Conservation (phyloP, 352 stramenopile species). For the Phytophthora agathidicida region DNA sequence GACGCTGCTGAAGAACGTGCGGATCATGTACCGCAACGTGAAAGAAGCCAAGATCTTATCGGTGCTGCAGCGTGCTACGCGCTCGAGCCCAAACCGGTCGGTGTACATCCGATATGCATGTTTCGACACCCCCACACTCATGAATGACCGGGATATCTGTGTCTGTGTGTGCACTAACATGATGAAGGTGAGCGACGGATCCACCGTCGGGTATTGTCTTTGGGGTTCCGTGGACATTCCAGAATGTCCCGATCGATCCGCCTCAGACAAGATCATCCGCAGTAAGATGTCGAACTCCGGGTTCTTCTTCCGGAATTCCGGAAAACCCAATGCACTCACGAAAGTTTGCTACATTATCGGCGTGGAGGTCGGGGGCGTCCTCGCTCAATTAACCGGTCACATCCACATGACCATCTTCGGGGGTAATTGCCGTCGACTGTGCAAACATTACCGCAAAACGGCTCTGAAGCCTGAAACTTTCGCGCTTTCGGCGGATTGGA, state of each 20-base stretch:
- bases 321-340: constrained; percentile 34
- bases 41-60: constrained; percentile 54
- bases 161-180: constrained; percentile 41
- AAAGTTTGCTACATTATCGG: constrained; percentile 62
- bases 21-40: constrained; percentile 57
- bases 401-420: constrained; percentile 53
- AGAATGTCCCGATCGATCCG: constrained; percentile 35
- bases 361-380: constrained; percentile 29
- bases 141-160: constrained; percentile 45
- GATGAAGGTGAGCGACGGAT: constrained; percentile 22
- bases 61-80: constrained; percentile 34
- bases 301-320: constrained; percentile 51
- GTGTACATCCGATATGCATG: constrained; percentile 44
- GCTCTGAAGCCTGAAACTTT: constrained; percentile 45
- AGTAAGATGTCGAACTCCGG: constrained; percentile 51
- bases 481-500: constrained; percentile 31
- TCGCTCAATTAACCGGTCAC: constrained; percentile 30
- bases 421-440: constrained; percentile 46
- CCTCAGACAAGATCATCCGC: constrained; percentile 37
- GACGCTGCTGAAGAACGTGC: constrained; percentile 51
- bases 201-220: constrained; percentile 63
- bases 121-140: constrained; percentile 45
- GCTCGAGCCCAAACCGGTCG: constrained; percentile 32
- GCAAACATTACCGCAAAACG: constrained; percentile 44
- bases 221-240: constrained; percentile 58